Evolutionary conservation across 345 rosid species (phyloP).

Genomic region (Salix dunnii): DNA sequence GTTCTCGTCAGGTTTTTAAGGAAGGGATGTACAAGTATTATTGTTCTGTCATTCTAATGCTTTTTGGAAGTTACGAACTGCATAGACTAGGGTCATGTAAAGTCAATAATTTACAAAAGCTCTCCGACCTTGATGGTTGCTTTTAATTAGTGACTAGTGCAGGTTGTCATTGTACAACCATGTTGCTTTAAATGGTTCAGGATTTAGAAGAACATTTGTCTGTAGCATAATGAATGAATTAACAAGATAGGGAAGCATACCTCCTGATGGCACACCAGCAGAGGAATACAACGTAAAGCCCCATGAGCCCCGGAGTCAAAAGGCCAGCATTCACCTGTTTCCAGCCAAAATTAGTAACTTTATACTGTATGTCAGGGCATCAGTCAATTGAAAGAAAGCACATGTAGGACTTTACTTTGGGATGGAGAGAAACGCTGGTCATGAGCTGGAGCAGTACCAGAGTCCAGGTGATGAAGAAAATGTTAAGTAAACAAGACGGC

Average conservation of each 20-base stretch:
- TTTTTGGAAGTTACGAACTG: too few species aligned
- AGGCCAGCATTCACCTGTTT: slow-evolving; percentile 72
- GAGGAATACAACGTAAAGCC: slow-evolving; percentile 79
- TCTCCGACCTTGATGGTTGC: too few species aligned
- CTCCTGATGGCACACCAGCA: slow-evolving; percentile 98
- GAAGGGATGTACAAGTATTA: too few species aligned
- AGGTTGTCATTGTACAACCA: too few species aligned
- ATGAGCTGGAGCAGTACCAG: slow-evolving; percentile 86
- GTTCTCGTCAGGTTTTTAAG: too few species aligned
- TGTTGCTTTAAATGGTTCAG: too few species aligned
- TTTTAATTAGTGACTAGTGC: too few species aligned
- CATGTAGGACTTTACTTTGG: slow-evolving; percentile 46
- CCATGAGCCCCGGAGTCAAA: slow-evolving; percentile 95
- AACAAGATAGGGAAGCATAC: slow-evolving; percentile 29
- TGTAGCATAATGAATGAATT: neutral
- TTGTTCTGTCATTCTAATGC: too few species aligned
- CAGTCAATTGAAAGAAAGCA: neutral
- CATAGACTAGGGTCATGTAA: too few species aligned
- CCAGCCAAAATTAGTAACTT: neutral
- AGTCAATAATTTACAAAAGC: too few species aligned
- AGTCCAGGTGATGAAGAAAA: slow-evolving; percentile 91
- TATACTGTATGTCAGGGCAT: neutral
- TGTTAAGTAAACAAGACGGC: slow-evolving; percentile 80
- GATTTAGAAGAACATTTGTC: too few species aligned
- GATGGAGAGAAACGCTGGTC: slow-evolving; percentile 88